Percentiles rank a stretch among this genome's conserved stretches.
These are phyloP conservation scores for Alternaria sp. DNA, from an alignment of 2,329 filamentous ascomycete species.

Conservation along the genomic window DNA sequence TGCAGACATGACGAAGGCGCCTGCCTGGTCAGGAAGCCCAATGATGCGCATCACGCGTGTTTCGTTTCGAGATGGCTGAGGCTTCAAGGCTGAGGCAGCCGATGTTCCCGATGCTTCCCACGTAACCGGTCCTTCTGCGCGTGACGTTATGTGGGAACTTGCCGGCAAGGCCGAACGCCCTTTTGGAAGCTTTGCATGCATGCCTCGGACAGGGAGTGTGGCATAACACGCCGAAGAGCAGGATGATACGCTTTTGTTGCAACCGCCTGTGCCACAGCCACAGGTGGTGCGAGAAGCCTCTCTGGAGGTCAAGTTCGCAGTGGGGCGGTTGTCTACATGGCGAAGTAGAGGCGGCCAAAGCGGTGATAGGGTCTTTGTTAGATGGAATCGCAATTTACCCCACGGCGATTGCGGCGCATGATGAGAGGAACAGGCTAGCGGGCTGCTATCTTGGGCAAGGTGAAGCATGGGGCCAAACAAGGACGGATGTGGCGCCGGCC, in stretches of 20 bases:
- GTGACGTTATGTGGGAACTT: constrained; percentile 12
- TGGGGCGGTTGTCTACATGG: neutral
- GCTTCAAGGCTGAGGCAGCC: constrained; percentile 21
- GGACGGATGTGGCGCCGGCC: constrained; percentile 11
- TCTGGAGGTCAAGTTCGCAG: neutral
- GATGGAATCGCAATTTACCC: constrained; percentile 28
- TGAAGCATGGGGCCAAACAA: constrained; percentile 27
- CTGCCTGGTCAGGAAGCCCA: constrained; percentile 4
- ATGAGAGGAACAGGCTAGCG: constrained; percentile 35
- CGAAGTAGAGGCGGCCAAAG: constrained; percentile 2
- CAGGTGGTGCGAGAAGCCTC: neutral
- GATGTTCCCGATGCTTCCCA: constrained; percentile 11
- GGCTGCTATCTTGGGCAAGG: constrained; percentile 22
- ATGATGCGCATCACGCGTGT: constrained; percentile 9
- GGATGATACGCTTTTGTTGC: constrained; percentile 11
- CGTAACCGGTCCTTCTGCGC: constrained; percentile 1
- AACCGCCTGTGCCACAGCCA: constrained; percentile 28
- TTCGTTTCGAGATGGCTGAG: constrained; percentile 21
- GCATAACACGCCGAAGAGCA: constrained; percentile 20
- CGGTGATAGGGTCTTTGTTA: constrained; percentile 9
- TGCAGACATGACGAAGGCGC: constrained; percentile 2
- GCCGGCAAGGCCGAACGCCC: neutral
- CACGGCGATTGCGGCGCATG: constrained; percentile 13
- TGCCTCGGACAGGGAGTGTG: constrained; percentile 36
- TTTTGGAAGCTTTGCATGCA: constrained; percentile 17